Evolutionary conservation across 345 rosid species (phyloP).

Genomic region (Mercurialis annua): DNA sequence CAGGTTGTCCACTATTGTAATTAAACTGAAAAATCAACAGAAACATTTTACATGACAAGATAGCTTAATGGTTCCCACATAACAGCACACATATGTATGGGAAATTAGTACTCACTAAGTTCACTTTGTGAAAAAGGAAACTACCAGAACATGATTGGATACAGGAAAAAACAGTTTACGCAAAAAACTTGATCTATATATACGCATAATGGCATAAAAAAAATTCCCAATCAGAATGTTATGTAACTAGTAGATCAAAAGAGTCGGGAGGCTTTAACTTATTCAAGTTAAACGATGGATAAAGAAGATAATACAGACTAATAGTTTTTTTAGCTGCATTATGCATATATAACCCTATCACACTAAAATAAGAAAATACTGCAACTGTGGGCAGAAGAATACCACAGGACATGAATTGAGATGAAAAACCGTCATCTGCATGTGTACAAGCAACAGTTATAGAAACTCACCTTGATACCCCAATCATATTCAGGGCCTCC

Average conservation of each 20-base stretch:
- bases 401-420: background rate
- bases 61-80: slow-evolving; percentile 1
- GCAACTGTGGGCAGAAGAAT: background rate
- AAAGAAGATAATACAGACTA: background rate
- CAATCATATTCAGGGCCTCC: slow-evolving; percentile 95
- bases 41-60: slow-evolving; percentile 6
- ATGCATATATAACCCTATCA: background rate
- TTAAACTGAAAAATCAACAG: slow-evolving; percentile 55
- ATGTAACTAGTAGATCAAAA: background rate
- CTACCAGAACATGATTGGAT: background rate
- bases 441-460: slow-evolving; percentile 7
- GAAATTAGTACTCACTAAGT: background rate
- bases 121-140: background rate
- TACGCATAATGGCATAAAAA: background rate
- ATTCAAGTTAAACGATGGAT: background rate
- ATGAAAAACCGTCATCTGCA: background rate
- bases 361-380: background rate
- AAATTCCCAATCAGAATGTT: background rate
- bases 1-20: slow-evolving; percentile 92
- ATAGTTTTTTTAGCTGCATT: background rate
- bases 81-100: background rate
- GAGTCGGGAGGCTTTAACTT: background rate
- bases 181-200: background rate
- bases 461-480: slow-evolving; percentile 83
- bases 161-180: too few species aligned